Base-by-base conservation (phyloP, 2,329 filamentous ascomycete genomes). In the Xylaria sp. region DNA sequence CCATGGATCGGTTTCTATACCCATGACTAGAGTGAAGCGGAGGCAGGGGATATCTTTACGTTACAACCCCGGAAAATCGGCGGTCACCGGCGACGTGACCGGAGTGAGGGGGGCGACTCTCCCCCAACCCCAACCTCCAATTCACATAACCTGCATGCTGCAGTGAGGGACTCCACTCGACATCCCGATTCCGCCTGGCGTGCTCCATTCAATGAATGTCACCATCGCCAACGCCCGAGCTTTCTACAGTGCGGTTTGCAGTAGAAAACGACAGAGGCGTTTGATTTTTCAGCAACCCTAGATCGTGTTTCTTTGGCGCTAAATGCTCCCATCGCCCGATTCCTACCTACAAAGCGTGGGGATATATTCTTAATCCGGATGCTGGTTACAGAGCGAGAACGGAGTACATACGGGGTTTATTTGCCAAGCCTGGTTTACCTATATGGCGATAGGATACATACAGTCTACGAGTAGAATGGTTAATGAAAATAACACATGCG, bases 191-290 rank as follows among this genome's bases (percentile, higher is more conserved):
- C 49, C 26, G 49, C 28, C 46, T 61, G 51, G 60, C 65, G 68
- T 65, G 68, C 65, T 67, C 44, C 57, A 56, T 59, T 65, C 56
- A 23, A 62, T 46, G 36, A 48, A 70, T 70, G 65, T 59, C 65
- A 58, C 61, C 51, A 67, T 56, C 17, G n/a, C 38, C 42, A 46
- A 40, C 57, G 10, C 6, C 48, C 13, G 28, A 15, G 15, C 26
- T 62, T 46, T 46, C 15, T 44, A 62, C 54, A 59, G 62, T 51
- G 51, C 38, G 38, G 20, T 28, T 38, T 28, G 49, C 59, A 58
- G 42, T 42, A n/a, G 61, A 17, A 61, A 48, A 59, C 31, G 26
- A 64, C 28, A 26, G n/a, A 65, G 36, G 40, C 58, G 62, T 54
- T 56, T 48, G 31, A 31, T 53, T 26, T 33, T 49, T 44, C 40